Conservation (phyloP, 2,329 filamentous ascomycete species). For the Talaromyces sp. region DNA sequence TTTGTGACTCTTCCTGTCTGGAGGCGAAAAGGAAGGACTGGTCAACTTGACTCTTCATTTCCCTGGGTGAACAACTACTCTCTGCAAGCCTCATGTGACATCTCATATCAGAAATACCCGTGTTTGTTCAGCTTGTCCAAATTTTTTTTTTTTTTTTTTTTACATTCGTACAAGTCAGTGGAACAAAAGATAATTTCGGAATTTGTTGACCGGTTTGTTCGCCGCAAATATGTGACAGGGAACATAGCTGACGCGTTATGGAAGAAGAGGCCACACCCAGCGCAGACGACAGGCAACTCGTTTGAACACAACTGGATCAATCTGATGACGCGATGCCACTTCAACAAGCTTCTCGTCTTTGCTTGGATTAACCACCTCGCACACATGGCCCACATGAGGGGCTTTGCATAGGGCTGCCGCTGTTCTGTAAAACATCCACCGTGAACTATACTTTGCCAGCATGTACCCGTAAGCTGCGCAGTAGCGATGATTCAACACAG, state of each 20-base stretch:
- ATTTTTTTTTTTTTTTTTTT: no score
- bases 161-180: no score
- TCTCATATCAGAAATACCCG: no score
- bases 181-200: background rate
- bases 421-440: constrained; percentile 39
- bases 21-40: no score
- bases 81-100: no score
- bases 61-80: no score
- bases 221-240: background rate
- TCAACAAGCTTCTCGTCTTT: constrained; percentile 29
- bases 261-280: constrained; percentile 33
- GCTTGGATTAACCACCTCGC: constrained; percentile 43
- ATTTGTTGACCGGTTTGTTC: background rate
- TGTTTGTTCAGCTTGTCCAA: no score
- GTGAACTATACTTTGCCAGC: constrained; percentile 39
- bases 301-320: constrained; percentile 29
- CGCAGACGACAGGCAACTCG: constrained; percentile 23
- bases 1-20: no score
- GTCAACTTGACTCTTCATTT: no score
- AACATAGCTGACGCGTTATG: constrained; percentile 13
- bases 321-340: constrained; percentile 36
- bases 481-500: constrained; percentile 17
- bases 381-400: constrained; percentile 20
- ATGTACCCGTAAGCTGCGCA: constrained; percentile 36
- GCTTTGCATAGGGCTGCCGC: constrained; percentile 29